Conservation (phyloP, 2,329 filamentous ascomycete species). For the Xylariomycetidae sp. region DNA sequence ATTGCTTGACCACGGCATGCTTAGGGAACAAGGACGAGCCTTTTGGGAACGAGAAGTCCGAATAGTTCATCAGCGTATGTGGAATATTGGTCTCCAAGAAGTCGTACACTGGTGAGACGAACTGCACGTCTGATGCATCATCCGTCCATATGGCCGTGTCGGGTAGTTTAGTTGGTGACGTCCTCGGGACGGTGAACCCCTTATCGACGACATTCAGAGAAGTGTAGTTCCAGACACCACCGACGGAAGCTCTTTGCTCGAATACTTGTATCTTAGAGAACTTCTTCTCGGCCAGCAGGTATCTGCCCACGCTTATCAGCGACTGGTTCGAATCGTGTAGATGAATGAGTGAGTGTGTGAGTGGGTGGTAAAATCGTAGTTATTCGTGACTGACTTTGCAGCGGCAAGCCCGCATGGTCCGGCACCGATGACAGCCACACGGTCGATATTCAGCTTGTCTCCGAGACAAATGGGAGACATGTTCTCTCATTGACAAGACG, state of each 20-base stretch:
- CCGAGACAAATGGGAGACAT: constrained; percentile 15
- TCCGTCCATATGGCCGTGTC: constrained; percentile 40
- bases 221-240: constrained; percentile 71
- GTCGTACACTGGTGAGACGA: constrained; percentile 69
- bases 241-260: constrained; percentile 61
- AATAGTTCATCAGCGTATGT: constrained; percentile 64
- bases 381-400: constrained; percentile 40
- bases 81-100: constrained; percentile 73
- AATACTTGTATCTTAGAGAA: constrained; percentile 64
- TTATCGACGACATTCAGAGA: constrained; percentile 13
- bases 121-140: constrained; percentile 35
- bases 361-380: too few relatives aligned
- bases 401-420: constrained; percentile 65
- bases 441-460: constrained; percentile 30
- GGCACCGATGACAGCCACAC: constrained; percentile 67
- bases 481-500: not conserved
- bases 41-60: constrained; percentile 54
- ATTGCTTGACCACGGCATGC: constrained; percentile 58
- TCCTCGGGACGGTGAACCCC: constrained; percentile 20
- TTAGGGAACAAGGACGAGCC: constrained; percentile 62
- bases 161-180: constrained; percentile 22
- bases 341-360: too few relatives aligned
- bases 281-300: constrained; percentile 56
- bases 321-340: too few relatives aligned
- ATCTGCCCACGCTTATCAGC: too few relatives aligned